A percentile compares a stretch with the other conserved stretches of the same genome.
phyloP scores from a whole-genome alignment of 2,329 filamentous ascomycete genomes.

The Hirsutella rhossiliensis region DNA sequence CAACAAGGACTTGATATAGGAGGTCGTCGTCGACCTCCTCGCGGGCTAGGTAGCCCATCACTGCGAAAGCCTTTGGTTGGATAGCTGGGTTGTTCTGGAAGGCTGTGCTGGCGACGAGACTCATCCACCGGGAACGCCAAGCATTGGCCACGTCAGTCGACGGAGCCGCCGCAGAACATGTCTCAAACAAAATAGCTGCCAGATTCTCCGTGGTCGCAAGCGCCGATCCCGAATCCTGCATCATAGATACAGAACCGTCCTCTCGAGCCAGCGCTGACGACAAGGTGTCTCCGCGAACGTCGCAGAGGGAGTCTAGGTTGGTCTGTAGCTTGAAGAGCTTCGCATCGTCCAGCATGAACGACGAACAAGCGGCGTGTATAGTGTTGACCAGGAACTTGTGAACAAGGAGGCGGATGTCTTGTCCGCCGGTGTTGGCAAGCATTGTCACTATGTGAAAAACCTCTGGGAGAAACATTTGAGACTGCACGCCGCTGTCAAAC shows the following conservation, averaged over 20 bases:
- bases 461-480: conserved; percentile 56
- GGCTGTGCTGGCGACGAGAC: conserved; percentile 57
- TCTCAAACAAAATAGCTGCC: conserved; percentile 49
- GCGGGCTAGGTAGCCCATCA: conserved; percentile 60
- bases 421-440: conserved; percentile 52
- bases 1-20: conserved; percentile 58
- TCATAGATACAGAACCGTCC: conserved; percentile 39
- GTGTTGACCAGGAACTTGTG: conserved; percentile 55
- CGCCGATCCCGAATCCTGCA: conserved; percentile 39
- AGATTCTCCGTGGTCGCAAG: conserved; percentile 48
- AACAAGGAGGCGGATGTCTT: conserved; percentile 44
- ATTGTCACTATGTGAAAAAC: conserved; percentile 61
- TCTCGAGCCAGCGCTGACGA: conserved; percentile 35
- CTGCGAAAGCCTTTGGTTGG: conserved; percentile 55
- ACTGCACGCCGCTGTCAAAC: conserved; percentile 55
- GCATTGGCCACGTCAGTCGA: conserved; percentile 53
- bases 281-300: conserved; percentile 45
- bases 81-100: conserved; percentile 64
- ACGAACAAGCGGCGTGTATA: conserved; percentile 55
- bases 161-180: conserved; percentile 50
- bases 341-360: conserved; percentile 49
- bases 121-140: conserved; percentile 65
- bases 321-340: conserved; percentile 42
- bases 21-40: conserved; percentile 62
- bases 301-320: conserved; percentile 46